These are phyloP conservation scores for Colletotrichum sp. DNA, from an alignment of 2,329 filamentous ascomycete species.

Conservation along the genomic window DNA sequence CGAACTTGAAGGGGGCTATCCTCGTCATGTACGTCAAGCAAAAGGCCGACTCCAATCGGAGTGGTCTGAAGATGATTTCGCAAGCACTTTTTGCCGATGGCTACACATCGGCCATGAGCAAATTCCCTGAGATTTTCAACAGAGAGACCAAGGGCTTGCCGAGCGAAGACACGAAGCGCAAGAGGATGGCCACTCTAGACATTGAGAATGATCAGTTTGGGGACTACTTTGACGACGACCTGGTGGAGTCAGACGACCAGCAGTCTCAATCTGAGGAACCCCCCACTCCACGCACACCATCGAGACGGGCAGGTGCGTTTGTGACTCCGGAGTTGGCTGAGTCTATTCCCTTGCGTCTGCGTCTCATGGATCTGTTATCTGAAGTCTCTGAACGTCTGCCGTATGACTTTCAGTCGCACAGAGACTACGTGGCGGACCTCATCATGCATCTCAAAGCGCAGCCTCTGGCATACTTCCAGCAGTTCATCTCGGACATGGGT, in stretches of 20 bases:
- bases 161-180: constrained; percentile 52
- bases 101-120: constrained; percentile 50
- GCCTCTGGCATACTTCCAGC: constrained; percentile 61
- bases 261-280: constrained; percentile 44
- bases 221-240: constrained; percentile 60
- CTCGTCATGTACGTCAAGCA: constrained; percentile 64
- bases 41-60: constrained; percentile 44
- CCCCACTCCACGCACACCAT: constrained; percentile 1
- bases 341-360: constrained; percentile 65
- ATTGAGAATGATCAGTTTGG: constrained; percentile 65
- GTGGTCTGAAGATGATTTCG: constrained; percentile 59
- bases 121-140: constrained; percentile 71
- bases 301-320: constrained; percentile 29
- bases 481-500: constrained; percentile 47
- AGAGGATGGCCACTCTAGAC: constrained; percentile 53
- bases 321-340: constrained; percentile 50
- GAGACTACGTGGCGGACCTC: constrained; percentile 64
- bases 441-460: constrained; percentile 62
- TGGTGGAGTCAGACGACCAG: constrained; percentile 40
- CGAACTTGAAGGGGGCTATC: constrained; percentile 54
- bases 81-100: constrained; percentile 74
- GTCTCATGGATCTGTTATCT: constrained; percentile 64
- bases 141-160: constrained; percentile 61
- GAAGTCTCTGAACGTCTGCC: constrained; percentile 52
- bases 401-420: constrained; percentile 41